phyloP scores from a whole-genome alignment of 1,284 basidiomycete genomes.

The Psilocybe mexicana region DNA sequence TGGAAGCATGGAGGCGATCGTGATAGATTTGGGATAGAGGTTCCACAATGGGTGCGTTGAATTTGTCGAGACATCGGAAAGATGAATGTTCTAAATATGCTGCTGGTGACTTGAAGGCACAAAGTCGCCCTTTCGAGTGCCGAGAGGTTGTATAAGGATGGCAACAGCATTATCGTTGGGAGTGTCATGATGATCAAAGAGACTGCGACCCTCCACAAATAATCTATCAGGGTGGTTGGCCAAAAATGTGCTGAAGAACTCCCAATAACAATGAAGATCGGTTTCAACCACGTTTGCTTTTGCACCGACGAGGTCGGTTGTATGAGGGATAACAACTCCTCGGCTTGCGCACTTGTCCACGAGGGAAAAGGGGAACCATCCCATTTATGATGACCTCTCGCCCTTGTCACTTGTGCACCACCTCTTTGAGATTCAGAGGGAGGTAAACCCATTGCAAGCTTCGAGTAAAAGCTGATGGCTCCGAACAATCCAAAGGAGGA shows the following conservation, averaged over 20 bases:
- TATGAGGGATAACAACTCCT: background rate
- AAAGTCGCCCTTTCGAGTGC: background rate
- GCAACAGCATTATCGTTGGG: background rate
- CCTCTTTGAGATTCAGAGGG: background rate
- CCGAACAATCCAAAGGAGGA: background rate
- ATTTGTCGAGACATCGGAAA: no score
- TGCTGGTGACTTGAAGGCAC: background rate
- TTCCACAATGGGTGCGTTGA: no score
- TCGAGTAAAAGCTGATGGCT: background rate
- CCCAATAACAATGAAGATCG: background rate
- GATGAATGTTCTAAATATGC: background rate
- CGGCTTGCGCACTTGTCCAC: background rate
- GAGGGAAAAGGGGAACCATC: background rate
- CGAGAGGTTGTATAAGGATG: background rate
- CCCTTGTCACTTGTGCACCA: background rate
- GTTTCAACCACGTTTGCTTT: background rate
- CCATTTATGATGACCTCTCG: background rate
- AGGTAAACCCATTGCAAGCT: background rate
- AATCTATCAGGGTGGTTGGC: no score
- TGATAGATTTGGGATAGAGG: no score
- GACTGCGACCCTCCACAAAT: no score
- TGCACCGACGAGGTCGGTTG: background rate
- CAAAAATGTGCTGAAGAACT: background rate
- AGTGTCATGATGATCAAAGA: no score
- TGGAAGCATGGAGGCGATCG: no score